These are phyloP conservation scores for Bretziella fagacearum DNA, from an alignment of 2,329 filamentous ascomycete genomes.

Conservation along the genomic window DNA sequence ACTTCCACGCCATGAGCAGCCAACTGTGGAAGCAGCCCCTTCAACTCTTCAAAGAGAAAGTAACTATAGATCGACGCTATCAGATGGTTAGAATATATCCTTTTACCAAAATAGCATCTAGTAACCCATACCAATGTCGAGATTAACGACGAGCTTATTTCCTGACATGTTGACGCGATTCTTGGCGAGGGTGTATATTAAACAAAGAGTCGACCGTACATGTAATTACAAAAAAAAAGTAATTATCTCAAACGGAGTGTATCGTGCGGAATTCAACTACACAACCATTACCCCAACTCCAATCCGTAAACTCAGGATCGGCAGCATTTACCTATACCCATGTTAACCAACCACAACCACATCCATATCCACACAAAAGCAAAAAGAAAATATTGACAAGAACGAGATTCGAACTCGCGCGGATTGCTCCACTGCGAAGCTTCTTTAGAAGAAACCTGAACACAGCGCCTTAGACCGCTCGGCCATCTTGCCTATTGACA, in stretches of 20 bases:
- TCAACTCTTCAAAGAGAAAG: slow-evolving; percentile 38
- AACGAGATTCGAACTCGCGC: slow-evolving; percentile 18
- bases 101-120: no score
- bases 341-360: no score
- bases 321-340: no score
- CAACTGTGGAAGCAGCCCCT: slow-evolving; percentile 36
- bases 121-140: slow-evolving; percentile 5
- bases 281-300: no score
- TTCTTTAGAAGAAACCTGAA: slow-evolving; percentile 5
- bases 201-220: no score
- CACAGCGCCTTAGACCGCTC: slow-evolving; percentile 13
- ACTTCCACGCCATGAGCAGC: slow-evolving; percentile 42
- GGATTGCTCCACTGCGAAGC: slow-evolving; percentile 14
- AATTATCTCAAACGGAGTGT: no score
- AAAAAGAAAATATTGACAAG: slow-evolving; percentile 13
- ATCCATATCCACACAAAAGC: no score
- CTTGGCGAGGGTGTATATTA: no score
- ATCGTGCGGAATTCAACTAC: no score
- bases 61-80: slow-evolving; percentile 50
- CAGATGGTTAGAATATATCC: background rate
- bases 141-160: slow-evolving; percentile 3
- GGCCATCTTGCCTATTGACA: slow-evolving; percentile 12
- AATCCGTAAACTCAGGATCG: no score
- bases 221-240: no score
- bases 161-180: no score